Percentiles rank a stretch among this genome's conserved stretches.
phyloP scores from a whole-genome alignment of 345 rosid genomes.

The Luvunga scandens region DNA sequence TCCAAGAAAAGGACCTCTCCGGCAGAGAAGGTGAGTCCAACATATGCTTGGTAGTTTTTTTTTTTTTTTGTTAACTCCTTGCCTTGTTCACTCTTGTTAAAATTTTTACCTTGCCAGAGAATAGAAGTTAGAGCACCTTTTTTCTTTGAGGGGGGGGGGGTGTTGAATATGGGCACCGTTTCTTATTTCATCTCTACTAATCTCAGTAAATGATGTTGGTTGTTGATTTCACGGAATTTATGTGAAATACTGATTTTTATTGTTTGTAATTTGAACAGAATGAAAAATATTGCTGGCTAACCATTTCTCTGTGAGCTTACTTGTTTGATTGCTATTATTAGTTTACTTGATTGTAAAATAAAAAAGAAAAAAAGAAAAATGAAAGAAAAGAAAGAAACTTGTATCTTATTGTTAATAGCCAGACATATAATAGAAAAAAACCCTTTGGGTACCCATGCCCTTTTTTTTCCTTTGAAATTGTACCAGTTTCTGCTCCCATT shows the following conservation, averaged over 20 bases:
- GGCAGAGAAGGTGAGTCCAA: slow-evolving; percentile 62
- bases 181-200: not conserved
- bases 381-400: not conserved
- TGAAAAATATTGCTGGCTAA: not conserved
- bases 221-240: not conserved
- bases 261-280: not conserved
- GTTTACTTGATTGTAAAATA: not conserved
- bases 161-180: not conserved
- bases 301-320: not conserved
- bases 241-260: not conserved
- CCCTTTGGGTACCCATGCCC: not conserved
- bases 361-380: not conserved
- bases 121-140: not conserved
- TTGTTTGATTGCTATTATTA: not conserved
- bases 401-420: not conserved
- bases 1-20: slow-evolving; percentile 78
- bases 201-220: not conserved
- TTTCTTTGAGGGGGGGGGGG: no score
- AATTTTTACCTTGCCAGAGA: not conserved
- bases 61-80: not conserved
- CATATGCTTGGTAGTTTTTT: not conserved
- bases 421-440: not conserved
- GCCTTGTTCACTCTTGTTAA: not conserved
- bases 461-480: not conserved
- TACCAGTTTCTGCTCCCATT: not conserved